Conservation (phyloP, 352 stramenopile species). For the Pythium chondricola region DNA sequence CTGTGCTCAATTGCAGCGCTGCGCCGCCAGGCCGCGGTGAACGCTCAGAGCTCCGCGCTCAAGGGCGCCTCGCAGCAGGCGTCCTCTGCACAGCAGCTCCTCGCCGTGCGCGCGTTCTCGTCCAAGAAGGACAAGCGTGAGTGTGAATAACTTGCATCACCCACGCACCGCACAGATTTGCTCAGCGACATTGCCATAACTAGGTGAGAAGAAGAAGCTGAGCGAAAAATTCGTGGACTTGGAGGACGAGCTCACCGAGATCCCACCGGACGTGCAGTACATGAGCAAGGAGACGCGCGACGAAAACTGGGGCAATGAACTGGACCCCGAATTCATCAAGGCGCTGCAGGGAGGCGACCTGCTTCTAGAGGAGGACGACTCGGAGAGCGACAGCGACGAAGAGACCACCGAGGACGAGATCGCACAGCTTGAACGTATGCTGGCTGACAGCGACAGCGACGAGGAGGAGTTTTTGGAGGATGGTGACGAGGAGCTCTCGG, state of each 20-base stretch:
- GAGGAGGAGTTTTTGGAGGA: slow-evolving; percentile 20
- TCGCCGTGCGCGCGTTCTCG: slow-evolving; percentile 21
- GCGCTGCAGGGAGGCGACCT: slow-evolving; percentile 14
- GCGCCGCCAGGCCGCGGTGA: slow-evolving; percentile 12
- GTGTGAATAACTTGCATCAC: too few species aligned
- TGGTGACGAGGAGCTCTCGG: slow-evolving; percentile 37
- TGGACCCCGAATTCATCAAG: slow-evolving; percentile 27
- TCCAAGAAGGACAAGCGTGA: slow-evolving; percentile 56
- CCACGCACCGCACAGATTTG: too few species aligned
- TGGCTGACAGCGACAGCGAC: slow-evolving; percentile 3
- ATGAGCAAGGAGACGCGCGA: slow-evolving; percentile 36
- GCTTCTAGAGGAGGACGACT: slow-evolving; percentile 6
- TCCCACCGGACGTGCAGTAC: slow-evolving; percentile 60
- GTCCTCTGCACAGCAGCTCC: slow-evolving; percentile 11
- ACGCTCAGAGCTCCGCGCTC: slow-evolving; percentile 6
- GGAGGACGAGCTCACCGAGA: slow-evolving; percentile 31
- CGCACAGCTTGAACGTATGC: slow-evolving; percentile 16
- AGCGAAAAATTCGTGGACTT: slow-evolving; percentile 49
- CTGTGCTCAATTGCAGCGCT: slow-evolving; percentile 15
- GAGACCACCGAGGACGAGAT: slow-evolving; percentile 28
- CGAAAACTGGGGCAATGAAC: slow-evolving; percentile 22
- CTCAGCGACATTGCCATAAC: background rate
- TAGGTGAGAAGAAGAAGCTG: slow-evolving; percentile 46
- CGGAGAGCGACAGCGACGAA: slow-evolving; percentile 8
- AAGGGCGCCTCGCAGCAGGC: slow-evolving; percentile 10